Base-by-base conservation (phyloP, 2,329 filamentous ascomycete species). In the Aspergillus pseudotamarii region DNA sequence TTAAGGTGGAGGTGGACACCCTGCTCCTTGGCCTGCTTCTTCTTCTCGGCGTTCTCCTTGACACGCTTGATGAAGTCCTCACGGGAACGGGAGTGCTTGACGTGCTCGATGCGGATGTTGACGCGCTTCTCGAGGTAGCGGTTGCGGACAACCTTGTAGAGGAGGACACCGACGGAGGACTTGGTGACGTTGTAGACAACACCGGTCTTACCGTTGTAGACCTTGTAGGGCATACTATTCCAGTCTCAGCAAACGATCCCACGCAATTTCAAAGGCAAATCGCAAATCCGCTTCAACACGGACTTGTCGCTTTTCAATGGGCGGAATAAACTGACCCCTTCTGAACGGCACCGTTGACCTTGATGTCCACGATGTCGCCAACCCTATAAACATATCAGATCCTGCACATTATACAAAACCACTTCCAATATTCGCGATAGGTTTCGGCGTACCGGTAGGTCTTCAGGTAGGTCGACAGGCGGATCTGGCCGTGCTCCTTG, bases 101-200 rank as follows among this genome's bases (percentile, higher is more conserved):
- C 88, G 90, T 99, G 95, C 91, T 99, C 95, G 84, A 98, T 85
- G 81, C 95, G 93, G 85, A 99, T 88, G 90, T 97, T 98, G 87
- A 99, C 90, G 83, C 95, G 94, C 93, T 99, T 99, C 92, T 99
- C 95, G 82, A 99, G 88, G 90, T 97, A 99, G 80, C 94, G 92
- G 91, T 98, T 95, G 86, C 94, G 93, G 82, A 99, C 95, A 84
- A 96, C 93, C 90, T 97, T 97, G 91, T 96, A 94, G 85, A 99
- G 92, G 86, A 99, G 97, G 83, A 99, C 91, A 79, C 95, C 95
- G 81, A 99, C 93, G 72, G 95, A 92, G 77, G 89, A 91, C 90
- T 97, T 97, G 85, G 94, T 95, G 78, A 99, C 95, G 88, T 99
- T 99, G 92, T 96, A 97, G 85, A 97, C 86, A 78, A 97, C 92